Evolutionary conservation across 257 asterid species (phyloP).

Genomic region (Ajuga chamaepitys): DNA sequence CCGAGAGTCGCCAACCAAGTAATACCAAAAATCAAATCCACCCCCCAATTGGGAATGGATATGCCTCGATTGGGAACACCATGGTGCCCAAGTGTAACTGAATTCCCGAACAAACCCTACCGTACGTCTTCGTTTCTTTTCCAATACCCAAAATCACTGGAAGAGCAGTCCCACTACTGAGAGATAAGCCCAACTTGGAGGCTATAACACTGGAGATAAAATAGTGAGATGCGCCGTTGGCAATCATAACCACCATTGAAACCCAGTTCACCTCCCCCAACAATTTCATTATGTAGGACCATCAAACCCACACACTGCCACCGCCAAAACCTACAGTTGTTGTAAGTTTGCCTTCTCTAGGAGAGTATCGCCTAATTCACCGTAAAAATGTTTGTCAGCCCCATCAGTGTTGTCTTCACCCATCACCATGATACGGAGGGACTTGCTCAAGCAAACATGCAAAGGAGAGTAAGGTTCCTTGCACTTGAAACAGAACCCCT

Average conservation of each 20-base stretch:
- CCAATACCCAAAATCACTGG: neutral
- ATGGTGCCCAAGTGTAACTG: neutral
- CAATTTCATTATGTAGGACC: neutral
- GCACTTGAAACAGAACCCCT: neutral
- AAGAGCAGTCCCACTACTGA: neutral
- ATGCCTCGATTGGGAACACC: neutral
- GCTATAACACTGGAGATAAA: neutral
- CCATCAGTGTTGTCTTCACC: too few species aligned
- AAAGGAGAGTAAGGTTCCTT: neutral
- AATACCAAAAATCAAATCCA: neutral
- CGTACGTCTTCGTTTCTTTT: neutral
- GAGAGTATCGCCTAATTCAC: neutral
- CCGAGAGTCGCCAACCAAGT: neutral
- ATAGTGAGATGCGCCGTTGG: neutral
- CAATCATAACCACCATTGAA: neutral
- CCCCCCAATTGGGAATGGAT: neutral
- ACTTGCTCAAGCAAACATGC: neutral
- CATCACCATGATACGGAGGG: neutral
- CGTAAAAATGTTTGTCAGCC: too few species aligned
- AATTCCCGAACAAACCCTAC: neutral
- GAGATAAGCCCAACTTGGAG: neutral
- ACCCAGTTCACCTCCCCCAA: neutral
- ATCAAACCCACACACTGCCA: neutral
- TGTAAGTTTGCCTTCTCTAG: neutral
- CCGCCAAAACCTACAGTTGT: neutral